Conservation (phyloP, 805 yeast species). For the Blastobotrys muscicola region DNA sequence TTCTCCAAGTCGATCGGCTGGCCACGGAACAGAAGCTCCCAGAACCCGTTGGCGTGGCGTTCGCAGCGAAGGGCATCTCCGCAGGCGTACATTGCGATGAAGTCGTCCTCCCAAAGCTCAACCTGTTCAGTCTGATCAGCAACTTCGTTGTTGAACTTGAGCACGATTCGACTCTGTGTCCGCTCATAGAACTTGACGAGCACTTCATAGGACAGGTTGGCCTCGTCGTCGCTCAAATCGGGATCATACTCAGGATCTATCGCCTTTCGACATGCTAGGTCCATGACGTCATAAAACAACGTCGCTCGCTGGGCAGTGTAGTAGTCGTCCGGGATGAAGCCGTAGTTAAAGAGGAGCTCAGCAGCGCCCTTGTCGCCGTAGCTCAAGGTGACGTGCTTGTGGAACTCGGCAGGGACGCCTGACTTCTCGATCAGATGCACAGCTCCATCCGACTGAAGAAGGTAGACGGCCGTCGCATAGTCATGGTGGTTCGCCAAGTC, state of each 20-base stretch:
- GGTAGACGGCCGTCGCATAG: constrained; percentile 26
- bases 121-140: not conserved
- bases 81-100: constrained; percentile 18
- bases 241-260: constrained; percentile 16
- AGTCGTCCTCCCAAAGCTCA: constrained; percentile 17
- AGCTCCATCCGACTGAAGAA: constrained; percentile 14
- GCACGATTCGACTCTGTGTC: constrained; percentile 9
- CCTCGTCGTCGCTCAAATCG: not conserved
- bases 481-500: constrained; percentile 43
- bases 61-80: constrained; percentile 15
- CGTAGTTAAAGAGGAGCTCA: constrained; percentile 32
- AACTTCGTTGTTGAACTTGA: not conserved
- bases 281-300: constrained; percentile 15
- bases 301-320: constrained; percentile 7
- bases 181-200: constrained; percentile 18
- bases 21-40: constrained; percentile 16
- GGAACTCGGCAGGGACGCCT: constrained; percentile 1
- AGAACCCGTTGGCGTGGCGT: constrained; percentile 11
- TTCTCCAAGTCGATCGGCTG: constrained; percentile 15
- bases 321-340: constrained; percentile 26
- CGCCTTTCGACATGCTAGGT: constrained; percentile 10
- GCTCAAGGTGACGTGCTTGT: constrained; percentile 26
- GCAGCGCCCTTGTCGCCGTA: constrained; percentile 30
- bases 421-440: constrained; percentile 5
- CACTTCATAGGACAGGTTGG: constrained; percentile 14